Base-by-base conservation (phyloP, 805 yeast species). In the Candida maltosa region DNA sequence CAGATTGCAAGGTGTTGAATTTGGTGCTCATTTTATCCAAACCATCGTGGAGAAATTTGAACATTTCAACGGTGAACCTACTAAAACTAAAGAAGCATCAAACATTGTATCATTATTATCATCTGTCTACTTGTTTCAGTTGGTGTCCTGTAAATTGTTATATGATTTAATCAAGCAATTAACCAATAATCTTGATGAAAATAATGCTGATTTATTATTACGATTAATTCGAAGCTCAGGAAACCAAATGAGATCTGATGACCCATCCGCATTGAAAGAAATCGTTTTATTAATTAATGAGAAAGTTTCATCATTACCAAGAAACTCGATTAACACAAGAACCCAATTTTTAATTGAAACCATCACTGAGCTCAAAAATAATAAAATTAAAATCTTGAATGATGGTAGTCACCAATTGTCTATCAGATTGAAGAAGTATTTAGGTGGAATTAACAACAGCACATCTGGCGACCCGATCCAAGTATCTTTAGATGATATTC, bases 1-100 rank as follows among this genome's bases (percentile, higher is more conserved):
- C 60, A 73, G 84, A 41, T 51, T 80, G 15, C 84, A 85, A 46
- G 97, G 98, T 15, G 76, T 80, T 25, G 96, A 87, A 42, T 83
- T 87, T 56, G 97, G 96, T 40, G 98, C 97, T 0, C 75, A 67
- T 46, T 82, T 88, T 40, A 69, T 88, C 22, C 98, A 93, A 53
- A 69, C 76, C 0, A 53, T 85, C 37, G 84, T 89, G n/a, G 95
- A 86, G 41, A 70, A 67, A 37, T 78, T 85, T 47, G 80, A 82
- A 24, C 48, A 49, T 3, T 55, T 49, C 35, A 64, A 70, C 26
- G 52, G 59, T 4, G 57, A 57, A 4, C 36, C 51, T 2, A 29
- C 41, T 2, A 54, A 55, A 19, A 56, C 63, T 1, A 73, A 69
- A 34, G 78, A 76, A 42, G 70, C 80, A 4, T 67, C 76, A 12